Evolutionary conservation across 106 monocot species (phyloP).

Genomic region (Agapanthus africanus): DNA sequence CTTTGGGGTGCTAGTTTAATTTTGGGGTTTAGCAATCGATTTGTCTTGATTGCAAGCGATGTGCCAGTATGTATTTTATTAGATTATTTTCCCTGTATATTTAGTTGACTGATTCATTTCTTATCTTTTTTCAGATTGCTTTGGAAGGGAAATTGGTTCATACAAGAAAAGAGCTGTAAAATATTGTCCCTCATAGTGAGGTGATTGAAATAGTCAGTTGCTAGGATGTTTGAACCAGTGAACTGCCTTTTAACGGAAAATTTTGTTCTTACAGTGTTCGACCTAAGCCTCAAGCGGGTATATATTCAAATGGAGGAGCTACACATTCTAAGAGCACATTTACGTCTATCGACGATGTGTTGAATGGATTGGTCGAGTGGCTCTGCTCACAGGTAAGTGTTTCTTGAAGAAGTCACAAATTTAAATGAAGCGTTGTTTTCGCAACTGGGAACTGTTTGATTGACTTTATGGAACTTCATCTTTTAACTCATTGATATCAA

Average conservation of each 20-base stretch:
- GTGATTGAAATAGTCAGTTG: slow-evolving; percentile 14
- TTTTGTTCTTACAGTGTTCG: slow-evolving; percentile 42
- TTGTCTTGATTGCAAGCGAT: too few relatives aligned
- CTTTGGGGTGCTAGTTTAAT: too few relatives aligned
- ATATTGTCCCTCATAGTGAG: slow-evolving; percentile 75
- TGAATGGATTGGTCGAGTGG: slow-evolving; percentile 75
- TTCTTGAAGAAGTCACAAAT: too few relatives aligned
- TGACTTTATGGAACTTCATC: neutral
- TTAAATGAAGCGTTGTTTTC: neutral
- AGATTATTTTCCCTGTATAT: neutral
- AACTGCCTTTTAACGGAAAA: neutral
- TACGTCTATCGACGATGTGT: slow-evolving; percentile 62
- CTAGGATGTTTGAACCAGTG: too few relatives aligned
- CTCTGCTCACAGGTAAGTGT: slow-evolving; percentile 97
- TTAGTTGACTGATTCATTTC: slow-evolving; percentile 5
- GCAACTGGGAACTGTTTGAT: neutral
- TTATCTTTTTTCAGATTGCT: slow-evolving; percentile 54
- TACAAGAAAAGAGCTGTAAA: slow-evolving; percentile 97
- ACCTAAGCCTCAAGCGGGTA: slow-evolving; percentile 44
- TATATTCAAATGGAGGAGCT: slow-evolving; percentile 58
- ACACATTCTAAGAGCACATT: slow-evolving; percentile 49
- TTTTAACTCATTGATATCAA: neutral
- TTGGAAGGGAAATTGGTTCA: slow-evolving; percentile 85
- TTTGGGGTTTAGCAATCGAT: too few relatives aligned
- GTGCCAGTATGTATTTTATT: too few relatives aligned